Conservation (phyloP, 2,329 filamentous ascomycete species). For the Lachnellula cervina region DNA sequence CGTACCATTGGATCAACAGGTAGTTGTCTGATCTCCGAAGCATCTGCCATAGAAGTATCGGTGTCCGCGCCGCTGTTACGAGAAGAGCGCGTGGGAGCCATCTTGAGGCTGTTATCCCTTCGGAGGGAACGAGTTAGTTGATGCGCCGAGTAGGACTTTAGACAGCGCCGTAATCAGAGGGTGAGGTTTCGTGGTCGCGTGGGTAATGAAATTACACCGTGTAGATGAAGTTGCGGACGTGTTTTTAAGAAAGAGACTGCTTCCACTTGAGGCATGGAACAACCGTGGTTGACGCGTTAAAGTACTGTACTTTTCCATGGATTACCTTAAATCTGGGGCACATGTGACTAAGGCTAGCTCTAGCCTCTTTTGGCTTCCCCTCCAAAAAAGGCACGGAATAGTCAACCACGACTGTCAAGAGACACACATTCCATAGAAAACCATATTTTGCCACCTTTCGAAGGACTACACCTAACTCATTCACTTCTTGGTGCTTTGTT, state of each 20-base stretch:
- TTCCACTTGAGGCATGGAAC: too few relatives aligned
- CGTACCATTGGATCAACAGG: conserved; percentile 33
- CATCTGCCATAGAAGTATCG: conserved; percentile 59
- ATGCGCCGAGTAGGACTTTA: conserved; percentile 13
- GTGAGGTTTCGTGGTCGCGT: conserved; percentile 10
- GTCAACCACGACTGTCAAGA: too few relatives aligned
- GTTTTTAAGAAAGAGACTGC: conserved; percentile 4
- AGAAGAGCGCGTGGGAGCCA: conserved; percentile 51
- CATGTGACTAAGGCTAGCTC: too few relatives aligned
- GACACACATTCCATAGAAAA: too few relatives aligned
- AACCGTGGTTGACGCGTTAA: too few relatives aligned
- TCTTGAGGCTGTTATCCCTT: conserved; percentile 34
- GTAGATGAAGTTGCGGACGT: conserved; percentile 12
- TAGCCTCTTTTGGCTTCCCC: neutral
- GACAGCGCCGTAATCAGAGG: neutral
- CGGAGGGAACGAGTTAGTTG: conserved; percentile 17
- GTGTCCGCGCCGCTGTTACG: conserved; percentile 43
- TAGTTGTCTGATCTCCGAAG: conserved; percentile 36
- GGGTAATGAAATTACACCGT: conserved; percentile 8
- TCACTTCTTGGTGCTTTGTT: neutral
- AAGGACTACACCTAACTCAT: neutral
- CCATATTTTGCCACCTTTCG: neutral
- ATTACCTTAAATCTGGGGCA: too few relatives aligned
- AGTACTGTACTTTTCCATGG: too few relatives aligned
- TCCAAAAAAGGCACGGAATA: neutral